Percentiles rank a stretch among this genome's conserved stretches.
Conservation (phyloP, 2,329 filamentous ascomycete species). For the Myotisia sp. region DNA sequence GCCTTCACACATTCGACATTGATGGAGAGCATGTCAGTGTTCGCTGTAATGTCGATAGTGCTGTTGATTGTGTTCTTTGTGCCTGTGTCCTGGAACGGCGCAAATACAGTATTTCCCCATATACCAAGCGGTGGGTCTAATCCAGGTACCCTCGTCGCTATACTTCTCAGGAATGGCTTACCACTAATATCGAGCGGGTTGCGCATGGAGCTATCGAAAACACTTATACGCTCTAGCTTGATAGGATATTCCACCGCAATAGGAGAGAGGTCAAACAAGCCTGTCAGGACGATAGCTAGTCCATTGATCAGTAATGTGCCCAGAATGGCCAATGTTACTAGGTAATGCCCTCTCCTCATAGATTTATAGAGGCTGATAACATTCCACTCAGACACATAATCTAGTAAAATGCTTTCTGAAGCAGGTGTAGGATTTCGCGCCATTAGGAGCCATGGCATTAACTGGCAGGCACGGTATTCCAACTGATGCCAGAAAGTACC, state of each 20-base stretch:
- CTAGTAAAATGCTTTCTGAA: slow-evolving; percentile 9
- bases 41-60: no score
- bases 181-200: background rate
- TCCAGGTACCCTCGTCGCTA: no score
- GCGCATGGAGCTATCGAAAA: background rate
- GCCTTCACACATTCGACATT: no score
- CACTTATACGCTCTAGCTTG: background rate
- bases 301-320: slow-evolving; percentile 2
- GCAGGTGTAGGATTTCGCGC: slow-evolving; percentile 3
- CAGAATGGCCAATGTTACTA: slow-evolving; percentile 7
- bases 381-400: slow-evolving; percentile 10
- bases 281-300: slow-evolving; percentile 2
- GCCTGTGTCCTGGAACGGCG: no score
- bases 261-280: background rate
- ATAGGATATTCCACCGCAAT: background rate
- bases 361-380: slow-evolving; percentile 7
- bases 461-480: slow-evolving; percentile 10
- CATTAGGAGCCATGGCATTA: slow-evolving; percentile 11
- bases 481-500: slow-evolving; percentile 7
- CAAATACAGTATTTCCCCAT: no score
- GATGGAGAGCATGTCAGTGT: no score
- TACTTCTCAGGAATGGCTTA: no score
- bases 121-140: no score
- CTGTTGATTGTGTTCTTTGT: no score
- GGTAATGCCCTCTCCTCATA: slow-evolving; percentile 7